Evolutionary conservation across 2,329 filamentous ascomycete species (phyloP).

Genomic region (Orbilia blumenaviensis): DNA sequence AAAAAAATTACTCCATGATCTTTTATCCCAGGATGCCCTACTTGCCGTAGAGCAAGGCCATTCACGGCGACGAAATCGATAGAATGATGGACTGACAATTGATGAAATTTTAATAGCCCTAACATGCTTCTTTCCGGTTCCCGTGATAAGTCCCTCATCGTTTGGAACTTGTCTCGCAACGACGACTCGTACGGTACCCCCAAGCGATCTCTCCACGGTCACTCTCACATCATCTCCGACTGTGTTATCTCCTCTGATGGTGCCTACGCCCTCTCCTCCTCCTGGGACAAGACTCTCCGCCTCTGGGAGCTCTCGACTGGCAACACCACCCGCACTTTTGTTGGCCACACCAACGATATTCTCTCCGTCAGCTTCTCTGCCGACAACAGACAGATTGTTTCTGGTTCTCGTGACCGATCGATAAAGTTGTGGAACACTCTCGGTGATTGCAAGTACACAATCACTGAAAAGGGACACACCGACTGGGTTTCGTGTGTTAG

Average conservation of each 20-base stretch:
- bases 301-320: conserved; percentile 64
- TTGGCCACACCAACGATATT: conserved; percentile 53
- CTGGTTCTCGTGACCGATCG: conserved; percentile 55
- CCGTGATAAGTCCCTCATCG: conserved; percentile 99
- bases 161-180: conserved; percentile 99
- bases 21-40: background rate
- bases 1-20: background rate
- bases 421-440: conserved; percentile 75
- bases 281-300: conserved; percentile 51
- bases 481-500: conserved; percentile 99
- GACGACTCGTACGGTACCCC: conserved; percentile 96
- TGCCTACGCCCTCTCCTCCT: conserved; percentile 60
- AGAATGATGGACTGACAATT: conserved; percentile 59
- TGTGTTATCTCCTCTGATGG: conserved; percentile 71
- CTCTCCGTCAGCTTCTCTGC: conserved; percentile 55
- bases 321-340: conserved; percentile 76
- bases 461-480: conserved; percentile 99
- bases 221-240: conserved; percentile 99
- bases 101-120: conserved; percentile 67
- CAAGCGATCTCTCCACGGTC: conserved; percentile 97
- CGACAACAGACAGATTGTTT: conserved; percentile 55
- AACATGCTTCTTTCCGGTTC: conserved; percentile 99
- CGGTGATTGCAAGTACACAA: conserved; percentile 99
- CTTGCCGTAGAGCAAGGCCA: background rate
- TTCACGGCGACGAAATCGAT: background rate